Percentiles rank a stretch among this genome's conserved stretches.
These are phyloP conservation scores for Eucalyptus erythrocorys DNA, from an alignment of 345 rosid genomes.

Conservation along the genomic window DNA sequence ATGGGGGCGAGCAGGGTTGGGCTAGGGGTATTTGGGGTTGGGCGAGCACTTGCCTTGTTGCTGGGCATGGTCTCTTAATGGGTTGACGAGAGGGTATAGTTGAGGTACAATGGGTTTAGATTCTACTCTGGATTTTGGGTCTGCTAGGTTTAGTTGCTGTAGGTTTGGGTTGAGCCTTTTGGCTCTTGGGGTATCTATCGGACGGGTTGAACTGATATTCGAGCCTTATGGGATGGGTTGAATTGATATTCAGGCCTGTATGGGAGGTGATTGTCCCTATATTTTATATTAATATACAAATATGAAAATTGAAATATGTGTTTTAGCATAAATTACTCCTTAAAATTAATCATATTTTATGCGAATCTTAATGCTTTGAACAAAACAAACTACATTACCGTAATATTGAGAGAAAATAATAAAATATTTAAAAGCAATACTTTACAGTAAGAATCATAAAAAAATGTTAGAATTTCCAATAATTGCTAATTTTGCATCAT, in stretches of 20 bases:
- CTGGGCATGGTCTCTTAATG: too few species aligned
- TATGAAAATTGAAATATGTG: neutral
- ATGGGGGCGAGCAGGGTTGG: too few species aligned
- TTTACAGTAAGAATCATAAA: too few species aligned
- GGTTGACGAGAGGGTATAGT: too few species aligned
- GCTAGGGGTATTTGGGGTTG: neutral
- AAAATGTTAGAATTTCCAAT: neutral
- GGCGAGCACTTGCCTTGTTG: too few species aligned
- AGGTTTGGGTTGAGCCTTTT: too few species aligned
- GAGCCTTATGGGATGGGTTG: too few species aligned
- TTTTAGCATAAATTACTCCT: neutral
- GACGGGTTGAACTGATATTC: too few species aligned
- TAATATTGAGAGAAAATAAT: neutral
- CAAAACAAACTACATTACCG: neutral
- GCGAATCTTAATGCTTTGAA: neutral
- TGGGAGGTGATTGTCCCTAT: neutral
- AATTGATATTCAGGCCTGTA: neutral
- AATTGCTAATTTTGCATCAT: neutral
- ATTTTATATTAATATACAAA: neutral
- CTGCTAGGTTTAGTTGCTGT: neutral
- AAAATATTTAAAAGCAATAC: neutral
- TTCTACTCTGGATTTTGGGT: too few species aligned
- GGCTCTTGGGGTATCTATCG: too few species aligned
- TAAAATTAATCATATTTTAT: rapidly evolving
- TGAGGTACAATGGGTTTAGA: too few species aligned